Evolutionary conservation across 345 rosid species (phyloP).

Genomic region (Heritiera littoralis): DNA sequence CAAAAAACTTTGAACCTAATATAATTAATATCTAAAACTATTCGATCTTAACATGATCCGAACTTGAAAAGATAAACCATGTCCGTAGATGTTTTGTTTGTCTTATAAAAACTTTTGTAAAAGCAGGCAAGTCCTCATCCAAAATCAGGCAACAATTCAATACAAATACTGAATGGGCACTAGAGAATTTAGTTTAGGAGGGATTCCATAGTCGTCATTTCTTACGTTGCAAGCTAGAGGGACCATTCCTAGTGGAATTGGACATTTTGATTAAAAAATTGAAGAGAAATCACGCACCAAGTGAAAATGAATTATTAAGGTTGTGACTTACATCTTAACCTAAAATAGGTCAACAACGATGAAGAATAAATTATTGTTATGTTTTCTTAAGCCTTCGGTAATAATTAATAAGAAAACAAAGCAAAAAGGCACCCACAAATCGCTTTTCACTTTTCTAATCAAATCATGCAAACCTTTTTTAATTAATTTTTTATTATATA

Average conservation of each 20-base stretch:
- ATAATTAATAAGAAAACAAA: neutral
- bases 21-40: too few relatives aligned
- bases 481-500: neutral
- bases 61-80: neutral
- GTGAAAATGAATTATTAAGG: constrained; percentile 13
- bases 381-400: neutral
- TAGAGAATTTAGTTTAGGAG: neutral
- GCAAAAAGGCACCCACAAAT: neutral
- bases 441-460: neutral
- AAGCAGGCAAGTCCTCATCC: neutral
- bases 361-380: neutral
- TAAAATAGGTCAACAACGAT: constrained; percentile 16
- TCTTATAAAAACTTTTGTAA: neutral
- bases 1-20: too few relatives aligned
- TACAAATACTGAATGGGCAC: neutral
- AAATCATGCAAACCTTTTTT: neutral
- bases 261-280: constrained; percentile 12
- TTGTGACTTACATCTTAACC: neutral
- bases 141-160: constrained; percentile 5
- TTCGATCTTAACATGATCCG: neutral
- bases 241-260: neutral
- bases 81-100: neutral
- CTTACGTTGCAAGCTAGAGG: constrained; percentile 17
- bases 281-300: constrained; percentile 8
- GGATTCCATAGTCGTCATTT: constrained; percentile 9